Base-by-base conservation (phyloP, 202 grass and related monocot genomes). In the Musa balbisiana region DNA sequence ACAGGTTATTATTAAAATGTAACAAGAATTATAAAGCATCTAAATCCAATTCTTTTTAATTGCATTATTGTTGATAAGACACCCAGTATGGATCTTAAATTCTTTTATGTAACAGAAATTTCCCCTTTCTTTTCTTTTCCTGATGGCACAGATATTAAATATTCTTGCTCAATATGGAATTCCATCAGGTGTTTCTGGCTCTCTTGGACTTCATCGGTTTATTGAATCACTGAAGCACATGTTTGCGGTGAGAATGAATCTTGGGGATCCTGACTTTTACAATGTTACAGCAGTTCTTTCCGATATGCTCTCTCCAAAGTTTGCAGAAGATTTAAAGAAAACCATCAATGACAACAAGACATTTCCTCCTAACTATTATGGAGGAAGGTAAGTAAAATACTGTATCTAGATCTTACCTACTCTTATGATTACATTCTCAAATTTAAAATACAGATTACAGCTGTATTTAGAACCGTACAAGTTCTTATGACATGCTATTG, bases 211-310 rank as follows among this genome's bases (percentile, higher is more conserved):
- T 17, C 93, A 97, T 73, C 88, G 90, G 11, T 76, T 93, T 23
- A 81, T 97, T 3, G 93, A 97, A 11, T 91, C 88, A 14, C 76
- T 97, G 21, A 97, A 97, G 51, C 90, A 97, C 69, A 87, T 87
- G 78, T 73, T 91, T 23, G 86, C 88, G 0, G 23, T 93, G 16
- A 97, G 82, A 76, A 86, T 83, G 85, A 93, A 91, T 72, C 86
- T 97, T 26, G 93, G 90, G 0, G 93, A 97, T 67, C 90, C 93
- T 17, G 86, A 97, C 64, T 97, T 93, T 33, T 82, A 93, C 54
- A 81, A 97, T 55, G 74, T 87, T 51, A 82, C 27, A 1, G 69
- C 74, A 67, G 88, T 97, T 51, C 22, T 97, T 10, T 87, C 88
- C 33, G 84, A 93, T 72, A 97, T 97, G 93, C 14, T 93, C 2